Evolutionary conservation across 805 yeast genomes (phyloP), one percentile per base, ranked within the genome.

Genomic region (Saccharomycopsis oosterbeekiorum): DNA sequence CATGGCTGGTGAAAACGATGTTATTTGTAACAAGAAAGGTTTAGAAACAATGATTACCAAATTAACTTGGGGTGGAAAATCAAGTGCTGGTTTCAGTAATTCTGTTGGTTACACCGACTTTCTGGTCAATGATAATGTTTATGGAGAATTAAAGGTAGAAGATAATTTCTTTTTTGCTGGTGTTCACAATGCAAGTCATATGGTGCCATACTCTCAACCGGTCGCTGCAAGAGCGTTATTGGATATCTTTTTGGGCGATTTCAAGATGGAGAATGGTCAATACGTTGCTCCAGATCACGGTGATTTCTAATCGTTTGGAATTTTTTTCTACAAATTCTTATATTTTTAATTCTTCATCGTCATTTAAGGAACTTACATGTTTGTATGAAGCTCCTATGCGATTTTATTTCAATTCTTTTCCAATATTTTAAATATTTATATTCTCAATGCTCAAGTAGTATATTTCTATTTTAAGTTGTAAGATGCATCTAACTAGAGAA

Each of bases 1-100:
- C 60, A 89, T 90, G 75, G 86, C 86, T 67, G 99, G 99, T 47
- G 89, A 88, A 66, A 81, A 84, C 67, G 99, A 94, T 73, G 79
- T 89, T 55, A 87, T 94, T 59, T 94, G 99, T 75, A 94, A 94
- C 70, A 81, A 83, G 68, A 67, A 78, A 42, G 96, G 97, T 29
- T 84, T 89, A 2, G 85, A 86, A 67, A 77, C 79, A 66, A 73
- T 88, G 71, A 84, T 92, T 54, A 71, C 78, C 6, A 76, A 80
- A 56, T 67, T 94, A 71, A 72, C 74, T 2, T 88, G 96, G 90
- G 82, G 81, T 63, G 36, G 41, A 29, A 39, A 37, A 41, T 43
- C 57, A 15, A 50, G 37, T 54, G 51, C 65, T 29, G 65, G 65
- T 11, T 61, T 60, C 37, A 57, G 61, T 55, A 29, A 34, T 9